Evolutionary conservation across 441 rosid species (phyloP).

Genomic region (Adansonia rubrostipa): DNA sequence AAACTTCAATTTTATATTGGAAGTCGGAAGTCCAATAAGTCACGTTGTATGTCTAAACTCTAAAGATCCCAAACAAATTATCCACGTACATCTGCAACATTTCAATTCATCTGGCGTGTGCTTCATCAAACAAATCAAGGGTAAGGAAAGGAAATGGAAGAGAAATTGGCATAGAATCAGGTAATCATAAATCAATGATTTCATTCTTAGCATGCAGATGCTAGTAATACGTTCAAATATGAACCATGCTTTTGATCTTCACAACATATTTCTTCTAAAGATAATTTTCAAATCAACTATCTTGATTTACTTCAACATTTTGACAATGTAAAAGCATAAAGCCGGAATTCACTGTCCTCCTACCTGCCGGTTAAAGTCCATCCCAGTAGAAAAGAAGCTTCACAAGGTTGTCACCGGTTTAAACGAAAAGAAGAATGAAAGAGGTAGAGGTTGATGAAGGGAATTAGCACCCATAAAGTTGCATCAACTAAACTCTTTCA

Average conservation of each 20-base stretch:
- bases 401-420: background rate
- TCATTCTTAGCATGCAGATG: background rate
- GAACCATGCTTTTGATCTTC: conserved; percentile 4
- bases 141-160: conserved; percentile 12
- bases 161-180: conserved; percentile 3
- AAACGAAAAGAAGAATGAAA: background rate
- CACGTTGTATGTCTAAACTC: background rate
- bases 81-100: conserved; percentile 6
- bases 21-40: background rate
- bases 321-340: conserved; percentile 9
- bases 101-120: background rate
- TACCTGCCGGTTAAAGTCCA: conserved; percentile 83
- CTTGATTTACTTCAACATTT: conserved; percentile 10
- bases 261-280: conserved; percentile 1
- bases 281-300: conserved; percentile 13
- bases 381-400: conserved; percentile 90
- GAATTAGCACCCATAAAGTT: background rate
- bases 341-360: background rate
- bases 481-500: background rate
- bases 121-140: background rate
- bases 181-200: conserved; percentile 1
- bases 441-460: background rate
- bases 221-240: background rate
- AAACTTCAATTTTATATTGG: background rate
- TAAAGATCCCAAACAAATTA: background rate